Percentiles rank a stretch among this genome's conserved stretches.
phyloP scores from a whole-genome alignment of 2,329 filamentous ascomycete species.

The Lasiodiplodia gonubiensis region DNA sequence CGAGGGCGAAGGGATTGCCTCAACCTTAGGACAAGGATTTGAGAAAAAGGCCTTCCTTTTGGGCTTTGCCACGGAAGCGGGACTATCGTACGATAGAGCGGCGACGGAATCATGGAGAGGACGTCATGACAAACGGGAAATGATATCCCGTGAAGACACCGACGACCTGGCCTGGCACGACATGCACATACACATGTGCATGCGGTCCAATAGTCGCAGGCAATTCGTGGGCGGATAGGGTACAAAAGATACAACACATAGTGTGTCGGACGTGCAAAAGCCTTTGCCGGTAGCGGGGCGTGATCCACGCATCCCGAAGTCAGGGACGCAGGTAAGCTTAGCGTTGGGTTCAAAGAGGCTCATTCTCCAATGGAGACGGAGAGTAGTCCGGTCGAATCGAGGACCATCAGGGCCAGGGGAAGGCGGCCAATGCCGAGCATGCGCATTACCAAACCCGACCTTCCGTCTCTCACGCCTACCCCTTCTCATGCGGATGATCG shows the following conservation, averaged over 20 bases:
- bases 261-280: background rate
- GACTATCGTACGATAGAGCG: background rate
- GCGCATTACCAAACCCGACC: background rate
- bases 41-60: background rate
- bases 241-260: background rate
- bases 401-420: background rate
- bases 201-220: background rate
- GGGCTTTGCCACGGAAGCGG: background rate
- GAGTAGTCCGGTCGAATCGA: background rate
- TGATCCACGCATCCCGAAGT: background rate
- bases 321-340: background rate
- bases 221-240: background rate
- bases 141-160: background rate
- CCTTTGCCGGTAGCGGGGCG: background rate
- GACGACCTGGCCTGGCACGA: constrained; percentile 4
- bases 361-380: background rate
- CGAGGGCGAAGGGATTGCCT: background rate
- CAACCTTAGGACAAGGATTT: background rate
- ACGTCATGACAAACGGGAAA: background rate
- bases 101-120: background rate
- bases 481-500: constrained; percentile 20
- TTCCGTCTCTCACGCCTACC: constrained; percentile 1
- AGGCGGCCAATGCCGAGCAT: constrained; percentile 8
- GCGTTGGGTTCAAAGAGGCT: background rate
- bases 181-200: constrained; percentile 3